Conservation (phyloP, 306 rosid species). For the Gastrolobium bilobum region DNA sequence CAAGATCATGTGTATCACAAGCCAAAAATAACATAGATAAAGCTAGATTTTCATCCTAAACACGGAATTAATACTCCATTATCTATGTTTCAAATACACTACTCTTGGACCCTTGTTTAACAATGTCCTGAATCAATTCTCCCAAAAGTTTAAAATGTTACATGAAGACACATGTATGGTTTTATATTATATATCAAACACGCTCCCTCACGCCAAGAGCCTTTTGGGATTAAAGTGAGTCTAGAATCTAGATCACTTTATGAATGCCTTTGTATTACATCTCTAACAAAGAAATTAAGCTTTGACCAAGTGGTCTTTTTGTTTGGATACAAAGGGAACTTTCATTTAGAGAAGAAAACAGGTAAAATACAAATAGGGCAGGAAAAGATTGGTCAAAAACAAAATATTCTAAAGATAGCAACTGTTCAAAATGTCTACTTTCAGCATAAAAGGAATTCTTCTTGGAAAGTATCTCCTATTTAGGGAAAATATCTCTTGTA, state of each 20-base stretch:
- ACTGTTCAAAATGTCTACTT: constrained; percentile 25
- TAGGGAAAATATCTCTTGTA: too few relatives aligned
- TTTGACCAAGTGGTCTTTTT: constrained; percentile 4
- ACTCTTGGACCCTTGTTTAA: constrained; percentile 4
- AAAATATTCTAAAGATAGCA: constrained; percentile 18
- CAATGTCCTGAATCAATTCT: too few relatives aligned
- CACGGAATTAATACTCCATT: constrained; percentile 35
- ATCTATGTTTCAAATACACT: constrained; percentile 11
- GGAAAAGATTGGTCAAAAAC: background rate
- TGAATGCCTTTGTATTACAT: too few relatives aligned
- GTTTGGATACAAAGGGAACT: background rate
- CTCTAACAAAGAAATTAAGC: constrained; percentile 6
- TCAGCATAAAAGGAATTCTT: constrained; percentile 1
- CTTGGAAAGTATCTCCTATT: too few relatives aligned
- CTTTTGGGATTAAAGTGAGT: too few relatives aligned
- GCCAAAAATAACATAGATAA: constrained; percentile 12
- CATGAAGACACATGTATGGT: too few relatives aligned
- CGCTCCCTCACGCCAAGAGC: too few relatives aligned
- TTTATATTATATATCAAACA: too few relatives aligned
- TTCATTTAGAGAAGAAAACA: constrained; percentile 16
- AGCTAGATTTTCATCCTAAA: constrained; percentile 28
- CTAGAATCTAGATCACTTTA: too few relatives aligned
- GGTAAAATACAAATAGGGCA: constrained; percentile 8
- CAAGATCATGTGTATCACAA: background rate
- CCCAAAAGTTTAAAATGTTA: too few relatives aligned